Evolutionary conservation across 169 alveolate species (phyloP).

Genomic region (Babesia bovis): DNA sequence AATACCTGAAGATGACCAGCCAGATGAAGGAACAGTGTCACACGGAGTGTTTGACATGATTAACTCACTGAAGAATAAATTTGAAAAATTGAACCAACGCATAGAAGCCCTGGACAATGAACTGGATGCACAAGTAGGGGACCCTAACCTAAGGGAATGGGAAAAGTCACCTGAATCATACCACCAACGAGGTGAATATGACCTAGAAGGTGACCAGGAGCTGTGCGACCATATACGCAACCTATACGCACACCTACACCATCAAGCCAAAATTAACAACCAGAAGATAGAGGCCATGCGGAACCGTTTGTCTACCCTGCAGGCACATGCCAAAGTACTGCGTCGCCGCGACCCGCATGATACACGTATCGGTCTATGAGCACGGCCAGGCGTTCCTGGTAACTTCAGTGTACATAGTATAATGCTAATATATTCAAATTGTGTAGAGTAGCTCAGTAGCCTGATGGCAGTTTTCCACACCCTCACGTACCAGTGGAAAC

Average conservation of each 20-base stretch:
- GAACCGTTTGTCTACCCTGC: slow-evolving; percentile 37
- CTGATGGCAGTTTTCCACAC: slow-evolving; percentile 58
- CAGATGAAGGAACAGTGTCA: slow-evolving; percentile 20
- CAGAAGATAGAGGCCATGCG: slow-evolving; percentile 63
- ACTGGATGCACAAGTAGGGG: slow-evolving; percentile 42
- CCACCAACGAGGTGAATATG: slow-evolving; percentile 38
- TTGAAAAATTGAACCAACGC: slow-evolving; percentile 37
- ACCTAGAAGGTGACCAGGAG: slow-evolving; percentile 53
- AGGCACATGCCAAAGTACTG: slow-evolving; percentile 72
- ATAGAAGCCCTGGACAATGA: slow-evolving; percentile 53
- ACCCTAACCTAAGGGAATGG: slow-evolving; percentile 63
- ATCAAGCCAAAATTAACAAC: slow-evolving; percentile 65
- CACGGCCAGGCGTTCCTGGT: background rate
- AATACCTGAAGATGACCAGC: background rate
- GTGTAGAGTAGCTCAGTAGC: slow-evolving; percentile 58
- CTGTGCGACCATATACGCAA: slow-evolving; percentile 50
- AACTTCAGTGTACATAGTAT: background rate
- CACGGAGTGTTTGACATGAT: slow-evolving; percentile 50
- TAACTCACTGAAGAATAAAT: slow-evolving; percentile 45
- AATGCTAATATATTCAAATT: slow-evolving; percentile 2
- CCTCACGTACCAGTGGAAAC: slow-evolving; percentile 85
- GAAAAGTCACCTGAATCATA: slow-evolving; percentile 26
- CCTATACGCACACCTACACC: slow-evolving; percentile 41
- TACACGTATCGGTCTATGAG: slow-evolving; percentile 43
- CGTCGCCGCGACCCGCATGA: slow-evolving; percentile 37